These are phyloP conservation scores for Diplogelasinospora grovesii DNA, from an alignment of 495 filamentous ascomycete genomes.

Conservation along the genomic window DNA sequence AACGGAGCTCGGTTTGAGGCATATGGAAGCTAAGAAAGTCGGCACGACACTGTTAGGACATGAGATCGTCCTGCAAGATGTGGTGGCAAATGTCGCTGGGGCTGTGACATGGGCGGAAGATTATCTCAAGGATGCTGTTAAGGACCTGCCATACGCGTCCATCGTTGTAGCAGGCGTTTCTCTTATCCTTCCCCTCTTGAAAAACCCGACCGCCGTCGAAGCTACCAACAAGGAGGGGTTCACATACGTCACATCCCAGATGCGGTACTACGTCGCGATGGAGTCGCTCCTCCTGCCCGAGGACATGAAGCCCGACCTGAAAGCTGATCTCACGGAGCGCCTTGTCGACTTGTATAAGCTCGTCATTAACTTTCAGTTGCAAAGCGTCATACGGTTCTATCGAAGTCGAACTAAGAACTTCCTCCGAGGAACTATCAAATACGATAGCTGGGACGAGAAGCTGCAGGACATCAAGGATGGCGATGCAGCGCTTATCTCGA, in stretches of 20 bases:
- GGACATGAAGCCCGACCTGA: slow-evolving; percentile 15
- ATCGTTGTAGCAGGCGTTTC: slow-evolving; percentile 18
- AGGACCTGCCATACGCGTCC: slow-evolving; percentile 16
- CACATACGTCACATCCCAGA: slow-evolving; percentile 18
- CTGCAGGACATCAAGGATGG: too few relatives aligned
- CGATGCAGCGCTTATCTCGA: too few relatives aligned
- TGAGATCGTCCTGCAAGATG: slow-evolving; percentile 3
- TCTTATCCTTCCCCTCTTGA: slow-evolving; percentile 20
- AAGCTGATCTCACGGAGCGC: too few relatives aligned
- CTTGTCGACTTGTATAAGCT: too few relatives aligned
- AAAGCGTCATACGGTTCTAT: slow-evolving; percentile 18
- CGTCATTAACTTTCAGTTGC: too few relatives aligned
- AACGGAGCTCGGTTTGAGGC: slow-evolving; percentile 1
- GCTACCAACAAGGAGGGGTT: slow-evolving; percentile 16
- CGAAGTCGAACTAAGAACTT: slow-evolving; percentile 15
- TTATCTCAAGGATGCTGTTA: slow-evolving; percentile 16
- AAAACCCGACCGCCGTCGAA: slow-evolving; percentile 12
- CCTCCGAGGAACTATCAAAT: slow-evolving; percentile 11
- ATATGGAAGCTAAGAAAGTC: not conserved
- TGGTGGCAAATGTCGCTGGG: not conserved
- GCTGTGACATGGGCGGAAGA: slow-evolving; percentile 16
- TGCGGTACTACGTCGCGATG: slow-evolving; percentile 14
- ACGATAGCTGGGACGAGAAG: too few relatives aligned
- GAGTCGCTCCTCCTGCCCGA: slow-evolving; percentile 4
- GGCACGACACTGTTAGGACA: slow-evolving; percentile 1